Base-by-base conservation (phyloP, 2,329 filamentous ascomycete genomes). In the Ilyonectria mors-panacis region DNA sequence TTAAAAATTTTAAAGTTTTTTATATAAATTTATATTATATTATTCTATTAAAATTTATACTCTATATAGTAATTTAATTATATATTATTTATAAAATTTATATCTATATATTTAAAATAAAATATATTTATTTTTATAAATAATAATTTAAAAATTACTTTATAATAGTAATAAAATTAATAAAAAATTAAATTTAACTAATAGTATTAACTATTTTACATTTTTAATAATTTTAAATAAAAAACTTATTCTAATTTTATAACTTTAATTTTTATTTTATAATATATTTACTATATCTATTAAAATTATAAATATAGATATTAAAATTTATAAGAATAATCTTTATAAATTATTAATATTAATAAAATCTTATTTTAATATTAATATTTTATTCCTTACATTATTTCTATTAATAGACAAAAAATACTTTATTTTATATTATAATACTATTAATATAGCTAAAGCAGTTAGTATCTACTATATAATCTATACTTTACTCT, bases 161-260 rank as follows among this genome's bases (percentile, higher is more conserved):
- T 48, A n/a, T 48, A n/a, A 48, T n/a, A n/a, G 19, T 19, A 23
- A n/a, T n/a, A 48, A 48, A 48, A n/a, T n/a, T 48, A 48, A 48
- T 23, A 19, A 48, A 48, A 12, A n/a, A 19, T n/a, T 19, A 48
- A n/a, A n/a, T n/a, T 48, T n/a, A 19, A 48, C 44, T 48, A n/a
- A n/a, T 48, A n/a, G 44, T n/a, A 48, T 48, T 48, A n/a, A n/a
- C 44, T 6, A n/a, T n/a, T 48, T n/a, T 48, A n/a, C 44, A 4
- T n/a, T 48, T 48, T n/a, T 19, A n/a, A 48, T n/a, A 48, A 48
- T 48, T n/a, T 48, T 48, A n/a, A n/a, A 48, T 48, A 48, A 48
- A 19, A 48, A 48, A 19, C 44, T 48, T 12, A 48, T 48, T 48
- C 44, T n/a, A 10, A n/a, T 48, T 48, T 48, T n/a, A n/a, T 4